Percentiles rank a stretch among this genome's conserved stretches.
Evolutionary conservation across 306 rosid genomes (phyloP).

Genomic region (Dalbergia cultrata): DNA sequence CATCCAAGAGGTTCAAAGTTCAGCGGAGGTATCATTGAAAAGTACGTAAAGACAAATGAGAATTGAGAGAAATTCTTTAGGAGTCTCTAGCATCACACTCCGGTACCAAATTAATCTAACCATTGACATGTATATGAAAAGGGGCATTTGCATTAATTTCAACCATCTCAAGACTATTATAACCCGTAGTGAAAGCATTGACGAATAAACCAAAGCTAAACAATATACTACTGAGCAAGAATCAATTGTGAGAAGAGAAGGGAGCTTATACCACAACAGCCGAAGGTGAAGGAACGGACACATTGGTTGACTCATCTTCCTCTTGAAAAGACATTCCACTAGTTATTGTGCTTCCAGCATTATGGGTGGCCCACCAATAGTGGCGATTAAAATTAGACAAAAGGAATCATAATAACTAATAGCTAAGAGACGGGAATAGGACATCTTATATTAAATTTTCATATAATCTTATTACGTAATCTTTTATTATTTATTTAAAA

Average conservation of each 20-base stretch:
- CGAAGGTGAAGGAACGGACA: background rate
- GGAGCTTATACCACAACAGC: background rate
- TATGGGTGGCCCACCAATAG: conserved; percentile 24
- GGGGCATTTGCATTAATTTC: background rate
- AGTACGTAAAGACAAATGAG: background rate
- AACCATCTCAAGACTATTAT: background rate
- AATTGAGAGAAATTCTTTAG: background rate
- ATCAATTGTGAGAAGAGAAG: background rate
- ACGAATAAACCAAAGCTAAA: background rate
- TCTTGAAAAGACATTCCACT: background rate
- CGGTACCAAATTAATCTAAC: background rate
- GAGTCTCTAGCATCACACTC: background rate
- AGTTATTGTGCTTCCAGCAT: conserved; percentile 25
- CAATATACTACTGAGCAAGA: conserved; percentile 9
- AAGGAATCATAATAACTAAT: background rate
- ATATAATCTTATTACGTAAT: too few species aligned
- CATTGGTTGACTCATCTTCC: conserved; percentile 18
- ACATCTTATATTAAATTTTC: too few species aligned
- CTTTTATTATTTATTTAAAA: too few species aligned
- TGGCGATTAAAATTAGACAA: background rate
- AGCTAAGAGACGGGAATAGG: background rate
- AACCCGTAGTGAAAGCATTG: background rate
- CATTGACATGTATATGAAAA: background rate
- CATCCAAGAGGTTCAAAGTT: background rate
- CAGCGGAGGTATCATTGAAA: background rate